These are phyloP conservation scores for Thermothielavioides terrestris DNA, from an alignment of 495 filamentous ascomycete species.

Conservation along the genomic window DNA sequence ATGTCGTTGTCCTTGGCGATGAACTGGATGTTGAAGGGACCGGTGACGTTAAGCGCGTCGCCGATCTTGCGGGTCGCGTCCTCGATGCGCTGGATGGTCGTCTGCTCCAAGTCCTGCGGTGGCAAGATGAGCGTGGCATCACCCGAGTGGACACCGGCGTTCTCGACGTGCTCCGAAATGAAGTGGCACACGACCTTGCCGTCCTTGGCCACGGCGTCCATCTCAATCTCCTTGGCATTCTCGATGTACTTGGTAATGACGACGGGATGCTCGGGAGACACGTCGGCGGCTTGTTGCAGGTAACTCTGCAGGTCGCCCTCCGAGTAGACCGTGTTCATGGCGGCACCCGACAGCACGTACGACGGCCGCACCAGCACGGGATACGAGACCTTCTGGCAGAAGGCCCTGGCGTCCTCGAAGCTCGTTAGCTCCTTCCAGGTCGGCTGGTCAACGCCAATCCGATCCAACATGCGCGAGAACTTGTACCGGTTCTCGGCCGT, in stretches of 20 bases:
- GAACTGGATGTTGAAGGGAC: constrained; percentile 98
- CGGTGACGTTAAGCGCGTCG: constrained; percentile 88
- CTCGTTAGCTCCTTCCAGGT: constrained; percentile 96
- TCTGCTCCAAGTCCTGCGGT: constrained; percentile 83
- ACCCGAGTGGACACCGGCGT: constrained; percentile 93
- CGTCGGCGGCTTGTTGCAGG: constrained; percentile 77
- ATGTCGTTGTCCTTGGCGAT: constrained; percentile 99
- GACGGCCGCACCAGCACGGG: constrained; percentile 89
- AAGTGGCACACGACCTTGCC: constrained; percentile 87
- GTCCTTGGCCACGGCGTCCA: constrained; percentile 84
- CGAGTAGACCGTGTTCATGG: constrained; percentile 94
- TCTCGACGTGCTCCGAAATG: constrained; percentile 92
- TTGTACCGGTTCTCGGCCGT: constrained; percentile 97
- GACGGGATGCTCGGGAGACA: constrained; percentile 91
- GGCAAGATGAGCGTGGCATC: constrained; percentile 91
- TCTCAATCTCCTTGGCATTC: constrained; percentile 94
- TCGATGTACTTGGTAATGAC: constrained; percentile 99
- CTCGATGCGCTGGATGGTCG: constrained; percentile 83
- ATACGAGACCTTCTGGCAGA: constrained; percentile 78
- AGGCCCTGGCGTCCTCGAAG: constrained; percentile 74
- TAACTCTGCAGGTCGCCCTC: constrained; percentile 82
- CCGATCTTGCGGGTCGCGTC: constrained; percentile 95
- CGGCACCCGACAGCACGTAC: constrained; percentile 93
- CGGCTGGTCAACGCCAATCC: constrained; percentile 92
- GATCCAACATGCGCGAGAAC: constrained; percentile 93